Evolutionary conservation across 371 early-diverging fungal genomes (phyloP), one percentile per base, ranked within the genome.

Genomic region (Aphelidium insulamus): DNA sequence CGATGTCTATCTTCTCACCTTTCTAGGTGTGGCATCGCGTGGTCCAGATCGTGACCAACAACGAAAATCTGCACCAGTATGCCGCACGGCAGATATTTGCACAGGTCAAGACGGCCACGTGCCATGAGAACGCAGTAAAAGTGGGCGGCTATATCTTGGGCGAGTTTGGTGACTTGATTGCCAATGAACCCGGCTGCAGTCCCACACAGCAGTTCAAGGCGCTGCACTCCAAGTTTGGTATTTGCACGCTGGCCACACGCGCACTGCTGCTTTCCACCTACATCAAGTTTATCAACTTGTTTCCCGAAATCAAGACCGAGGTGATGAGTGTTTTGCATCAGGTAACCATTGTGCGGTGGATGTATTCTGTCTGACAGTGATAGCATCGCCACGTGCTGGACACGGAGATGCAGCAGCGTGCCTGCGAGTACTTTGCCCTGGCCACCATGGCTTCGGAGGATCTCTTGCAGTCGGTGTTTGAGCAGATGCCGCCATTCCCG

Each of bases 1-100:
- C n/a, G n/a, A n/a, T n/a, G n/a, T n/a, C n/a, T n/a, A n/a, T n/a
- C n/a, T n/a, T n/a, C n/a, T n/a, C n/a, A n/a, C n/a, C n/a, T n/a
- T n/a, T n/a, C n/a, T n/a, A n/a, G n/a, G 78, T 95, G 11, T 92
- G 94, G 94, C 77, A 80, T 58, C 71, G 94, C 25, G 82, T 95
- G 5, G 80, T 95, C 6, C 88, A 92, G 45, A 86, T 92, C 38
- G 73, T 92, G 8, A 74, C 76, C 28, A 73, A 81, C 44, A 84
- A 87, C 39, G 86, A 85, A 45, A 82, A 77, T 33, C 58, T 94
- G 32, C 88, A 87, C 52, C 75, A 77, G 31, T 90, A 94, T 49
- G 85, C 92, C 3, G 78, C 80, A 31, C 64, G 69, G 38, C 82
- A 81, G 4, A 71, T 84, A 4, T 50, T 92, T 15, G 60, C 68